phyloP scores from a whole-genome alignment of 164 flowering plant species.

The Amborella trichopoda region DNA sequence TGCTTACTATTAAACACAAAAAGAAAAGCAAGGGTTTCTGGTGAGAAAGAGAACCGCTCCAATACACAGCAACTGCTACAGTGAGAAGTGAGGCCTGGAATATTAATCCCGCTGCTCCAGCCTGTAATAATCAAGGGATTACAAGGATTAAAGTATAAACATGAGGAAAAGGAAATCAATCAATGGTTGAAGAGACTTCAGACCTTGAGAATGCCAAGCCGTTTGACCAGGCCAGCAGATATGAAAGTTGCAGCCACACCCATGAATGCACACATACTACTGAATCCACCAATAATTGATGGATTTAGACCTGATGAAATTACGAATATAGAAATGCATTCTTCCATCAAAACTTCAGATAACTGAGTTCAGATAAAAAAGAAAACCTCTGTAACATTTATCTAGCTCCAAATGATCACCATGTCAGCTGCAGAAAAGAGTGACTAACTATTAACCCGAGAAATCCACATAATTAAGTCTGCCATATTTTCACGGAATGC shows the following conservation, averaged over 20 bases:
- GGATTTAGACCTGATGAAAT: constrained; percentile 72
- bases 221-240: constrained; percentile 65
- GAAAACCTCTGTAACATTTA: no score
- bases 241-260: constrained; percentile 95
- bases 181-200: not conserved
- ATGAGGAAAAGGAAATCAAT: not conserved
- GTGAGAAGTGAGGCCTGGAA: constrained; percentile 85
- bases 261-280: constrained; percentile 96
- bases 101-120: constrained; percentile 88
- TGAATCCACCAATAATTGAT: constrained; percentile 80
- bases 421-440: no score
- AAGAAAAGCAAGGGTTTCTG: constrained; percentile 69
- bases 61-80: constrained; percentile 81
- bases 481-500: no score
- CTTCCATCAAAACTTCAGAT: no score
- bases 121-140: constrained; percentile 29
- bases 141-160: not conserved
- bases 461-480: no score
- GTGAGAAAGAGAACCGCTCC: constrained; percentile 72
- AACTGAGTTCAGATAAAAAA: no score
- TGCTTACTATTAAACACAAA: constrained; percentile 72
- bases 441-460: no score
- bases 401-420: no score
- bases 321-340: no score
- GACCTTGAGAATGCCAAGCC: constrained; percentile 89